phyloP scores from a whole-genome alignment of 2,329 filamentous ascomycete species.

The Colletotrichum australisinense region DNA sequence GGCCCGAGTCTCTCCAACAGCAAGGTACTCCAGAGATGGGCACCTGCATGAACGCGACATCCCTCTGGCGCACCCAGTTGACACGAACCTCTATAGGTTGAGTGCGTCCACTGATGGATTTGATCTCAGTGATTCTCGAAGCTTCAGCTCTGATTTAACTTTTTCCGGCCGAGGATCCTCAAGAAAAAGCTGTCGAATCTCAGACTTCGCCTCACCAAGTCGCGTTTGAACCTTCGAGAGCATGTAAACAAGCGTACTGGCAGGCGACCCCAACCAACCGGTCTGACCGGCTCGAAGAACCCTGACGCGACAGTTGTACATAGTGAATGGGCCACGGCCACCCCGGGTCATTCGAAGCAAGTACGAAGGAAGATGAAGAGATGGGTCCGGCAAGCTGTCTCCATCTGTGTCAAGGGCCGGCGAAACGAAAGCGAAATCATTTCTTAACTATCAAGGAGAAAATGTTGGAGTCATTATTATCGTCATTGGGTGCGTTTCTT shows the following conservation, averaged over 20 bases:
- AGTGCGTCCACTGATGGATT: constrained; percentile 26
- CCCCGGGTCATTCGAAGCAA: not conserved
- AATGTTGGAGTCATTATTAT: not conserved
- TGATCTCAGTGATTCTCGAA: constrained; percentile 21
- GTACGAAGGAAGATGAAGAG: constrained; percentile 12
- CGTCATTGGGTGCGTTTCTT: constrained; percentile 21
- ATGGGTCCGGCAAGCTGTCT: constrained; percentile 23
- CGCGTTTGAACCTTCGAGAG: constrained; percentile 26
- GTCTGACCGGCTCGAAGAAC: not conserved
- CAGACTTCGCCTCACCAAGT: constrained; percentile 29
- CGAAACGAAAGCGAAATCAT: not conserved
- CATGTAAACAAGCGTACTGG: not conserved
- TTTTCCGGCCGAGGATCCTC: constrained; percentile 16
- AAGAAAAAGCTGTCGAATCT: constrained; percentile 35
- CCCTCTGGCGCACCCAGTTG: constrained; percentile 29
- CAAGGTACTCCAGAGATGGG: not conserved
- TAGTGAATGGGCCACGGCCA: not conserved
- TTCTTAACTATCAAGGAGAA: not conserved
- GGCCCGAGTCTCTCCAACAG: not conserved
- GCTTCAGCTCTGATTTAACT: constrained; percentile 25
- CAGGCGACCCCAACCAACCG: not conserved
- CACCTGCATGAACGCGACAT: constrained; percentile 23
- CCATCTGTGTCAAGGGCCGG: constrained; percentile 7
- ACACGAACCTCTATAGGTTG: constrained; percentile 7
- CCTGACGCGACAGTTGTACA: not conserved